phyloP scores from a whole-genome alignment of 2,329 filamentous ascomycete genomes.

The Clonostachys sp. region DNA sequence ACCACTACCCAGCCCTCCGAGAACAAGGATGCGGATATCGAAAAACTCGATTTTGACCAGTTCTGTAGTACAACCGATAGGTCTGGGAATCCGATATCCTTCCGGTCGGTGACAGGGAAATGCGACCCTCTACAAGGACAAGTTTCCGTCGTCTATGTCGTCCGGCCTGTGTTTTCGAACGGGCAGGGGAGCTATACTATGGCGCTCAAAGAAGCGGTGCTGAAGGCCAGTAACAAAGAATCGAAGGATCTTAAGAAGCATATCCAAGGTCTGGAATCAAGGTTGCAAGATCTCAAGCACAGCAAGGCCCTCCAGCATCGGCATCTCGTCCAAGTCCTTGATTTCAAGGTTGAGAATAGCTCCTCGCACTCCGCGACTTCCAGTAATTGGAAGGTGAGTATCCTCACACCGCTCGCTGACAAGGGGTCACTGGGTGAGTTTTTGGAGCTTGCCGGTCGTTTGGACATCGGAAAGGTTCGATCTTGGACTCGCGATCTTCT shows the following conservation, averaged over 20 bases:
- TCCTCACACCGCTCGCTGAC: slow-evolving; percentile 73
- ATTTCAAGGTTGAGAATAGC: slow-evolving; percentile 70
- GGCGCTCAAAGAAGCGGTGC: slow-evolving; percentile 66
- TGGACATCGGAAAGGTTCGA: slow-evolving; percentile 72
- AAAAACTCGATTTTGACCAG: slow-evolving; percentile 60
- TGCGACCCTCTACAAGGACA: slow-evolving; percentile 61
- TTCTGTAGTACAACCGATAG: slow-evolving; percentile 59
- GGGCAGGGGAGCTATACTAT: slow-evolving; percentile 57
- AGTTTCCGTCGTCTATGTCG: slow-evolving; percentile 65
- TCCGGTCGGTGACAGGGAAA: slow-evolving; percentile 68
- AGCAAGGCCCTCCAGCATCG: slow-evolving; percentile 71
- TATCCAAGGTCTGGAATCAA: slow-evolving; percentile 70
- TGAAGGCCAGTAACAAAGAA: slow-evolving; percentile 53
- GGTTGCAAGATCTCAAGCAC: slow-evolving; percentile 69
- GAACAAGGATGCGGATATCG: slow-evolving; percentile 16
- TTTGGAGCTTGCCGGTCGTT: slow-evolving; percentile 70
- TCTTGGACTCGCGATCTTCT: slow-evolving; percentile 91
- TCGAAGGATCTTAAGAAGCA: slow-evolving; percentile 66
- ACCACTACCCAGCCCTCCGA: slow-evolving; percentile 14
- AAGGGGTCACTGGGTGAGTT: slow-evolving; percentile 81
- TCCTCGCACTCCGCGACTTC: slow-evolving; percentile 28
- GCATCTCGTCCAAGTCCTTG: slow-evolving; percentile 74
- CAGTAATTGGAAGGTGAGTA: slow-evolving; percentile 64
- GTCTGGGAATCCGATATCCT: slow-evolving; percentile 59
- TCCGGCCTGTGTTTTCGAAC: slow-evolving; percentile 60